Evolutionary conservation across 768 basidiomycete genomes (phyloP), one percentile per base, ranked within the genome.

Genomic region (Lentinus tigrinus): DNA sequence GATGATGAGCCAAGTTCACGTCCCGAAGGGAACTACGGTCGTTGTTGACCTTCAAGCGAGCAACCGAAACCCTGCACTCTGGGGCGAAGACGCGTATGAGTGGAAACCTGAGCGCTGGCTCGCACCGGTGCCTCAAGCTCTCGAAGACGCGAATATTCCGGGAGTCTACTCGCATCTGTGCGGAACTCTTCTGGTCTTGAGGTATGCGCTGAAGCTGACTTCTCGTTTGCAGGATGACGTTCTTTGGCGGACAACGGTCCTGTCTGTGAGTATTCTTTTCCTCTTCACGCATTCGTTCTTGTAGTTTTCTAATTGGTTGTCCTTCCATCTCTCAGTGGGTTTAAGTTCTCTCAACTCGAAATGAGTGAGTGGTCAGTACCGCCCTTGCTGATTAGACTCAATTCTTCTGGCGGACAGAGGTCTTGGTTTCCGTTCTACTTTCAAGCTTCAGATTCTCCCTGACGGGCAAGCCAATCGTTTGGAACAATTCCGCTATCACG

Each of bases 321-420:
- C 69, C 77, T 75, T 75, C 3, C 3, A 16, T 27, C 43, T 11
- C 38, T 6, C 57, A 74, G 72, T 28, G 76, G 76, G 47, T 78
- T 77, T 68, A 75, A 77, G 49, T 76, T 75, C 61, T 72, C 75
- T 0, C 72, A 74, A 56, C 64, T 78, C 14, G 75, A 77, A 57
- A 76, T 75, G 69, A 78, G 75, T 75, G 54, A 34, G 73, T 72
- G 7, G 17, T 40, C 14, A 5, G 16, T 14, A 21, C 44, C 19
- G 7, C 44, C 19, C 39, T 3, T 21, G 11, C 7, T 46, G 8
- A 13, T 21, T 46, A 17, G 13, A 17, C 11, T n/a, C 17, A 16
- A 16, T 6, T 34, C 16, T 31, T 21, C 23, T n/a, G n/a, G n/a
- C 36, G 17, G 19, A 28, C 50, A 52, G 50, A 52, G 21, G 36